Conservation (phyloP, 768 basidiomycete genomes). For the Thelephora ganbajun region DNA sequence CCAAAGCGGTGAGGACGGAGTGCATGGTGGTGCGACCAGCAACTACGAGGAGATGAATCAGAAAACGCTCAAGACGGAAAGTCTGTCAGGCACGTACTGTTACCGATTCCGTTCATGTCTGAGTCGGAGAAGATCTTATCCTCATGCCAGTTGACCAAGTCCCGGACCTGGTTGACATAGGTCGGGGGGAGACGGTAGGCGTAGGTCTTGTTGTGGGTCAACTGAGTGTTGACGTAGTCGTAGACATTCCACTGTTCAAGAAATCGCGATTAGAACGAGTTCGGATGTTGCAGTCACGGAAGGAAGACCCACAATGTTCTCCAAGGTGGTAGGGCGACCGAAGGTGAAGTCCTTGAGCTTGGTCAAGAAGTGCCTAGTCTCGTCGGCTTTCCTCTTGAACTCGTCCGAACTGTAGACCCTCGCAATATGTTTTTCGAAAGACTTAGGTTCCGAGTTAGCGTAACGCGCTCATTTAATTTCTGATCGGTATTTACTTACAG, state of each 20-base stretch:
- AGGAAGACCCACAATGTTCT: constrained; percentile 46
- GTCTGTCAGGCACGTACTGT: constrained; percentile 37
- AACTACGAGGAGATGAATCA: constrained; percentile 29
- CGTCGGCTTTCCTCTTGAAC: constrained; percentile 47
- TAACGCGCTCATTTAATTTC: not conserved
- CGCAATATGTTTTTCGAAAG: constrained; percentile 51
- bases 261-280: not conserved
- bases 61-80: not conserved
- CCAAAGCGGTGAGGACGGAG: constrained; percentile 55
- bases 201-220: constrained; percentile 73
- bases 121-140: constrained; percentile 54
- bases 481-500: constrained; percentile 20
- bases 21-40: constrained; percentile 71
- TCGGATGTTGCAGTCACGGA: constrained; percentile 59
- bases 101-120: constrained; percentile 54
- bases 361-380: constrained; percentile 52
- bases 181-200: constrained; percentile 71
- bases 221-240: constrained; percentile 65
- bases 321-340: constrained; percentile 48
- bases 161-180: constrained; percentile 58
- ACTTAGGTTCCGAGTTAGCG: constrained; percentile 19
- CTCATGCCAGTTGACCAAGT: constrained; percentile 72
- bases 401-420: constrained; percentile 45
- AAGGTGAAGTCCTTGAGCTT: constrained; percentile 58
- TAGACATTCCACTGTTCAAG: constrained; percentile 33